Conservation (phyloP, 1,139 yeast genomes). For the Ogataea hybrid region DNA sequence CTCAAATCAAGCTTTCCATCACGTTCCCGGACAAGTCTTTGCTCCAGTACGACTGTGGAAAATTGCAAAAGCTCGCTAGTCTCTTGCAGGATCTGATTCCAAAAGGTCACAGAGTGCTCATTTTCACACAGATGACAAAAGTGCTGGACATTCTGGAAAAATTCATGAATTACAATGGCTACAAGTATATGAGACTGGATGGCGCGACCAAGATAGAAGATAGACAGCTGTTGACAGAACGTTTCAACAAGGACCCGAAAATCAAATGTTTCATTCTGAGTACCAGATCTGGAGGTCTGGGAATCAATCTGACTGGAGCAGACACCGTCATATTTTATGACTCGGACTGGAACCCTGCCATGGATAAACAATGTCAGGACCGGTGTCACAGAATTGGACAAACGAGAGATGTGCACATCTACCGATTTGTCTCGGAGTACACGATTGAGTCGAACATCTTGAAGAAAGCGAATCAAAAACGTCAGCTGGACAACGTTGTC, state of each 20-base stretch:
- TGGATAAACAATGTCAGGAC: slow-evolving; percentile 99
- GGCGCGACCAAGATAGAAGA: slow-evolving; percentile 98
- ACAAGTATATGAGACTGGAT: slow-evolving; percentile 90
- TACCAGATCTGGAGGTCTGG: slow-evolving; percentile 97
- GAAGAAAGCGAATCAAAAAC: slow-evolving; percentile 92
- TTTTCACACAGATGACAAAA: slow-evolving; percentile 98
- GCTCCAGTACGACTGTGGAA: slow-evolving; percentile 95
- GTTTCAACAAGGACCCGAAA: slow-evolving; percentile 81
- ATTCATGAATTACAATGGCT: slow-evolving; percentile 91
- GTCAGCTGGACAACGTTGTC: slow-evolving; percentile 91
- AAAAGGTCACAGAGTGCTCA: slow-evolving; percentile 89
- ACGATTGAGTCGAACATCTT: slow-evolving; percentile 95
- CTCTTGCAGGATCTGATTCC: slow-evolving; percentile 75
- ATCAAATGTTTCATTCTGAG: slow-evolving; percentile 92
- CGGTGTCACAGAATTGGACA: slow-evolving; percentile 99
- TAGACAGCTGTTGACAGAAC: slow-evolving; percentile 89
- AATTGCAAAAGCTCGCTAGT: slow-evolving; percentile 77
- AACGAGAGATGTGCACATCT: slow-evolving; percentile 95
- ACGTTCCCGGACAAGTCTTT: slow-evolving; percentile 96
- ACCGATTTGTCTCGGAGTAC: slow-evolving; percentile 92
- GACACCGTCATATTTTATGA: slow-evolving; percentile 99
- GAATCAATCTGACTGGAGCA: slow-evolving; percentile 97
- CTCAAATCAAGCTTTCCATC: slow-evolving; percentile 84
- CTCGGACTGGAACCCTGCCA: slow-evolving; percentile 99
- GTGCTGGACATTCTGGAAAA: slow-evolving; percentile 92